A percentile compares a stretch with the other conserved stretches of the same genome.
Evolutionary conservation across 1,139 yeast genomes (phyloP).

Genomic region (Williopsis jadinii): DNA sequence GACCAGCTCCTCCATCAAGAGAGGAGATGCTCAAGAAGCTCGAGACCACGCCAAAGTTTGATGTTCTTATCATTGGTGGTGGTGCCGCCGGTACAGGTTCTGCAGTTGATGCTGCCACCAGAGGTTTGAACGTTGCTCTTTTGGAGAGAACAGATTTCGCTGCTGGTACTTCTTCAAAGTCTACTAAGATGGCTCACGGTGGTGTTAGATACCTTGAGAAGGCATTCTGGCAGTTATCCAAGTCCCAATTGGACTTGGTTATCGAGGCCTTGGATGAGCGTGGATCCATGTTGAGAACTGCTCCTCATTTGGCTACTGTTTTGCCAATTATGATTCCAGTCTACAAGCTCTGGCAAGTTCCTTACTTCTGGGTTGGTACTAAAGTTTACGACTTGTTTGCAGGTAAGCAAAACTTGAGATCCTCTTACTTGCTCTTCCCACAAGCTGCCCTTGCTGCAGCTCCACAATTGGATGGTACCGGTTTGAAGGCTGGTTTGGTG

Average conservation of each 20-base stretch:
- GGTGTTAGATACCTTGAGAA: conserved; percentile 95
- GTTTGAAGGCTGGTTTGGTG: conserved; percentile 84
- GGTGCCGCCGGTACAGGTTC: conserved; percentile 96
- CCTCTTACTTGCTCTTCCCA: conserved; percentile 67
- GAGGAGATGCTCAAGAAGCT: conserved; percentile 31
- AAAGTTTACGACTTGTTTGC: conserved; percentile 92
- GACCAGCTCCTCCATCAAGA: conserved; percentile 33
- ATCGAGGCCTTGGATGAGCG: conserved; percentile 93
- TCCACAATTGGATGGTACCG: conserved; percentile 79
- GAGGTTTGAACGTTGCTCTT: conserved; percentile 85
- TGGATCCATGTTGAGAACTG: conserved; percentile 81
- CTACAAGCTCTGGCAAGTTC: conserved; percentile 93
- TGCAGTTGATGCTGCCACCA: conserved; percentile 84
- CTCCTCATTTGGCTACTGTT: conserved; percentile 84
- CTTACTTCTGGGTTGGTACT: conserved; percentile 89
- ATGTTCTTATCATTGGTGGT: conserved; percentile 83
- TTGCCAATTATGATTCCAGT: conserved; percentile 94
- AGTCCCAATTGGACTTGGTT: conserved; percentile 86
- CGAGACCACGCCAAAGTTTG: conserved; percentile 50
- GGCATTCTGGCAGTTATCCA: conserved; percentile 84
- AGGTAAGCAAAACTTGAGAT: conserved; percentile 77
- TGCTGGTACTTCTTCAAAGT: conserved; percentile 85
- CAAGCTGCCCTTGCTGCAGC: conserved; percentile 67
- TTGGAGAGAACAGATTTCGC: conserved; percentile 88
- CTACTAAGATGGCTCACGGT: conserved; percentile 98